Evolutionary conservation across 2,329 filamentous ascomycete species (phyloP).

Genomic region (Chaetomiaceae sp.): DNA sequence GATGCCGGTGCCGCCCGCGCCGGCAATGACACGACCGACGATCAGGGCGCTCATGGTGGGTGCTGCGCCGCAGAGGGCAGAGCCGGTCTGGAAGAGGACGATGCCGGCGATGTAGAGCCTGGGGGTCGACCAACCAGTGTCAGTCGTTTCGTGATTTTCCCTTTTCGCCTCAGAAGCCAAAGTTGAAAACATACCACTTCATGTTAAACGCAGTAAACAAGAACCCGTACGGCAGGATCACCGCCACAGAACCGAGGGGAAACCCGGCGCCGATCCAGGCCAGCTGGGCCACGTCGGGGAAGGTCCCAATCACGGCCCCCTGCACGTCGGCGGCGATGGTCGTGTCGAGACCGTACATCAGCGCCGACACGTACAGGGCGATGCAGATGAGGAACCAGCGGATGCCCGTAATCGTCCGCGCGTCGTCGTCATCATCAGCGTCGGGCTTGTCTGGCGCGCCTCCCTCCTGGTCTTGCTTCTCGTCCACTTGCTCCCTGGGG

Average conservation of each 20-base stretch:
- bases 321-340: slow-evolving; percentile 42
- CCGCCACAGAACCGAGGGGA: not conserved
- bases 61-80: slow-evolving; percentile 26
- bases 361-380: slow-evolving; percentile 16
- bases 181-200: no score
- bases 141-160: no score
- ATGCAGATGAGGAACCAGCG: not conserved
- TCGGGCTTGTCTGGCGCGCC: no score
- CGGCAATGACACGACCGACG: slow-evolving; percentile 28
- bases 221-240: not conserved
- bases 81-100: slow-evolving; percentile 26
- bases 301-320: slow-evolving; percentile 32
- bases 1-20: slow-evolving; percentile 27
- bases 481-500: no score
- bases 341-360: slow-evolving; percentile 34
- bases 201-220: not conserved
- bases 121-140: no score
- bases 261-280: slow-evolving; percentile 34
- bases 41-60: slow-evolving; percentile 26
- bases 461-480: no score
- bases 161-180: no score
- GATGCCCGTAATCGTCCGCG: not conserved
- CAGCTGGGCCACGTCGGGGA: slow-evolving; percentile 33
- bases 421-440: no score
- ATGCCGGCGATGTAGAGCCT: not conserved